These are phyloP conservation scores for Dothideomycetidae sp. DNA, from an alignment of 2,329 filamentous ascomycete genomes.

Conservation along the genomic window DNA sequence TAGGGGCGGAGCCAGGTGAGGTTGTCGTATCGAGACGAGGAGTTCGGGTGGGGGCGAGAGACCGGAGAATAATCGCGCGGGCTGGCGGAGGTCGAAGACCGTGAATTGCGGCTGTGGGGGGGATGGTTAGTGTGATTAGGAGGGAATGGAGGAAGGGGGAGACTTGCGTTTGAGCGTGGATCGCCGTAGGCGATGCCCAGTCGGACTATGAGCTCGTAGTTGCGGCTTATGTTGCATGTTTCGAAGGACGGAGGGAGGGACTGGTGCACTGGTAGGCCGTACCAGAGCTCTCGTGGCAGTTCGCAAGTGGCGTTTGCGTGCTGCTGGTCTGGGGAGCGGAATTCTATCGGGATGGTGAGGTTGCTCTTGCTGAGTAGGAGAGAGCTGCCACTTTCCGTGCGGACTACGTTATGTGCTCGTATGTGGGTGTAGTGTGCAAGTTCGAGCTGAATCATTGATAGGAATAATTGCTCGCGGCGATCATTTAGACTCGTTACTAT, in stretches of 20 bases:
- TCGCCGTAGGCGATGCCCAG: conserved; percentile 58
- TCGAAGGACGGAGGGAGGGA: conserved; percentile 76
- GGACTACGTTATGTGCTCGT: conserved; percentile 58
- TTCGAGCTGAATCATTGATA: conserved; percentile 68
- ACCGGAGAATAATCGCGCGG: conserved; percentile 72
- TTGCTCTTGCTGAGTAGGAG: conserved; percentile 58
- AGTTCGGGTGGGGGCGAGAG: conserved; percentile 68
- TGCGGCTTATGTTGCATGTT: conserved; percentile 73
- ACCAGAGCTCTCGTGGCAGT: conserved; percentile 55
- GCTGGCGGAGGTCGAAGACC: conserved; percentile 63
- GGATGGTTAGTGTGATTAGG: background rate
- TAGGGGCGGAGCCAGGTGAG: conserved; percentile 4
- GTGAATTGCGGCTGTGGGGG: conserved; percentile 45
- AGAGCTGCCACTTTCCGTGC: conserved; percentile 60
- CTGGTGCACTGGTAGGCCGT: conserved; percentile 56
- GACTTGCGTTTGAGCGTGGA: conserved; percentile 3
- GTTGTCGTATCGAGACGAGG: conserved; percentile 45
- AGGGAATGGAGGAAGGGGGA: background rate
- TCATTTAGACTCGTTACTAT: conserved; percentile 63
- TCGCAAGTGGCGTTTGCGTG: conserved; percentile 15
- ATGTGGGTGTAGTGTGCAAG: conserved; percentile 69
- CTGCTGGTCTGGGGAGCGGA: conserved; percentile 40
- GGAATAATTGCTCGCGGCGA: conserved; percentile 53
- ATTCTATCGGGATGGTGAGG: conserved; percentile 55
- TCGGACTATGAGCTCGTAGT: conserved; percentile 71